phyloP scores from a whole-genome alignment of 331 rosid genomes.

The Prunus yedoensis region DNA sequence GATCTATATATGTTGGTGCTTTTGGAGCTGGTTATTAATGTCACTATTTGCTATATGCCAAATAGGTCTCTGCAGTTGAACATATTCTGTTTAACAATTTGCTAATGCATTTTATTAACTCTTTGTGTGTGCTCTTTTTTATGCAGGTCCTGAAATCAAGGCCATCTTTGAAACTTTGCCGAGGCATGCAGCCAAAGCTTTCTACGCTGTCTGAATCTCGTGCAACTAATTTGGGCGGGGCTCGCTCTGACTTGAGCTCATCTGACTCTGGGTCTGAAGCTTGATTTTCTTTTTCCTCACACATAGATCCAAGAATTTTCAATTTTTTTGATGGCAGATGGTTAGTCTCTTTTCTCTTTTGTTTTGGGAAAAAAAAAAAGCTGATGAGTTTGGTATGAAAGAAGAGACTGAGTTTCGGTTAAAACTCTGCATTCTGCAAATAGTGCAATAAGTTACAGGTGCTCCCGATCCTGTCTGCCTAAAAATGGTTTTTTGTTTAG shows the following conservation, averaged over 20 bases:
- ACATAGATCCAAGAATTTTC: conserved; percentile 49
- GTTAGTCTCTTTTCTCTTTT: conserved; percentile 55
- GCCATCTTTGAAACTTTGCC: conserved; percentile 53
- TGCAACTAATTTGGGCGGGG: conserved; percentile 57
- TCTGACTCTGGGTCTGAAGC: conserved; percentile 78
- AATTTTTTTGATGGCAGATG: conserved; percentile 70
- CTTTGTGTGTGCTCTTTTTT: conserved; percentile 19
- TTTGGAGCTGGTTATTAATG: too few relatives aligned
- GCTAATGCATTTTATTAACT: not conserved
- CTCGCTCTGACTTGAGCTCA: conserved; percentile 64
- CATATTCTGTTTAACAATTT: not conserved
- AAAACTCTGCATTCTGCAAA: conserved; percentile 82
- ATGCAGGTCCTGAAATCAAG: conserved; percentile 60
- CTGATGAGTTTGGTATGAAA: conserved; percentile 55
- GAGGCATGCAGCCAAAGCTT: conserved; percentile 70
- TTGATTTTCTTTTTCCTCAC: conserved; percentile 45
- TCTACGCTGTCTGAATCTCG: conserved; percentile 63
- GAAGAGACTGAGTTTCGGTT: conserved; percentile 62
- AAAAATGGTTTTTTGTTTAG: conserved; percentile 47
- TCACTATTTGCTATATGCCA: too few relatives aligned
- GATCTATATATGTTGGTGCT: not conserved
- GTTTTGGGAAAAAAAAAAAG: conserved; percentile 30
- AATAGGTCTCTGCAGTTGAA: too few relatives aligned
- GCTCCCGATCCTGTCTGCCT: conserved; percentile 66
- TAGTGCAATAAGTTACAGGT: conserved; percentile 93